Percentiles rank a stretch among this genome's conserved stretches.
Evolutionary conservation across 169 alveolate species (phyloP).

Genomic region (Miamiensis avidus): DNA sequence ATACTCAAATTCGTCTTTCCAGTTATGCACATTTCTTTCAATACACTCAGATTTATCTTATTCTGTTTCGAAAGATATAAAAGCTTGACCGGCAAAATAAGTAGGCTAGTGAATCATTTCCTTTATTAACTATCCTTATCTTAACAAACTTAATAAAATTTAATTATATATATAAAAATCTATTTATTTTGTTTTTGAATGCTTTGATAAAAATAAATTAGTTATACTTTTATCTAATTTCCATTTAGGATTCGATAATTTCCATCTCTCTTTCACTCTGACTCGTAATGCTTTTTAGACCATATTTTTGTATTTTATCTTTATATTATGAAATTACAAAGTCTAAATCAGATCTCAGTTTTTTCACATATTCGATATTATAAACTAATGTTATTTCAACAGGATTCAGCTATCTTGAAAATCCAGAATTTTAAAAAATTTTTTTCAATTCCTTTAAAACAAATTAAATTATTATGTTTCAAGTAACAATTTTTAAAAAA

Average conservation of each 20-base stretch:
- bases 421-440: conserved; percentile 20
- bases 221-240: neutral
- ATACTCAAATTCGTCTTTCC: neutral
- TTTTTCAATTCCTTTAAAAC: conserved; percentile 21
- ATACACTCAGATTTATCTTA: neutral
- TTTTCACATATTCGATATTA: neutral
- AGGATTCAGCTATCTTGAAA: no score
- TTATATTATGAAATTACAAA: no score
- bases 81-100: neutral
- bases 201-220: no score
- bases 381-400: neutral
- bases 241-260: neutral
- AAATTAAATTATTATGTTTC: no score
- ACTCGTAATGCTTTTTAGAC: neutral
- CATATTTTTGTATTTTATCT: neutral
- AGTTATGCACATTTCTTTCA: neutral
- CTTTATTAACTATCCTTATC: neutral
- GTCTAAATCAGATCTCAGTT: neutral
- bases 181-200: no score
- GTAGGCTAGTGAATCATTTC: neutral
- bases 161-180: no score
- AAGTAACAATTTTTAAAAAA: no score
- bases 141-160: neutral
- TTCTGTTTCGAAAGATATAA: neutral
- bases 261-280: neutral